Base-by-base conservation (phyloP, 2,329 filamentous ascomycete genomes). In the Neophaeococcomyces mojaviensis region DNA sequence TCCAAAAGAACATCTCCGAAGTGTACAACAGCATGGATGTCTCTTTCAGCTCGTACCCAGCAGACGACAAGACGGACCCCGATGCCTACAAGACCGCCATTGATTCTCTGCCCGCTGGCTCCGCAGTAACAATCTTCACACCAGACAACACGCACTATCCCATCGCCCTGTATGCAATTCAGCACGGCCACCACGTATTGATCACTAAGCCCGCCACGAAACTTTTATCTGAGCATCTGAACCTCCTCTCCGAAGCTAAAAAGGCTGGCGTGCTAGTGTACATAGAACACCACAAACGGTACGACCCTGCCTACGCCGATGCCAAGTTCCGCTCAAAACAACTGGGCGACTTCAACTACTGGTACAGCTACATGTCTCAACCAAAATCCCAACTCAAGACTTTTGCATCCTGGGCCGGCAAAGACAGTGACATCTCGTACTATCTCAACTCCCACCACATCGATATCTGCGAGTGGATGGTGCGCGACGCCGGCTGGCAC, bases 281-380 rank as follows among this genome's bases (percentile, higher is more conserved):
- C 70, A 76, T 96, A 58, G 89, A 96, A 74, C 89, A 96, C 70
- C 89, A 96, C 77, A 96, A 96, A 74, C 87, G 90, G 48, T 96
- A 83, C 69, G 89, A 96, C 64, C 89, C 89, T 2, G 88, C 88
- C 18, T 96, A 96, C 70, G 80, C 86, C 12, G 89, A 96, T 64
- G 90, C 90, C 12, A 39, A 45, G 34, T 53, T 54, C 49, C 79
- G 82, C 40, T 81, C 84, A 57, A 86, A 87, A 12, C 70, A 79
- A 61, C 73, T 96, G 6, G 89, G 89, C 54, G 88, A 95, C 68
- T 96, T 96, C 79, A 95, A 94, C 74, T 96, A 96, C 75, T 96
- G 94, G 65, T 96, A 95, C 76, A 84, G 79, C 58, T 96, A 96
- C 77, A 94, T 95, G 88, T 87, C 82, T 40, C 88, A 95, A 73